These are phyloP conservation scores for Noccaea caerulescens DNA, from an alignment of 345 rosid species.

Conservation along the genomic window DNA sequence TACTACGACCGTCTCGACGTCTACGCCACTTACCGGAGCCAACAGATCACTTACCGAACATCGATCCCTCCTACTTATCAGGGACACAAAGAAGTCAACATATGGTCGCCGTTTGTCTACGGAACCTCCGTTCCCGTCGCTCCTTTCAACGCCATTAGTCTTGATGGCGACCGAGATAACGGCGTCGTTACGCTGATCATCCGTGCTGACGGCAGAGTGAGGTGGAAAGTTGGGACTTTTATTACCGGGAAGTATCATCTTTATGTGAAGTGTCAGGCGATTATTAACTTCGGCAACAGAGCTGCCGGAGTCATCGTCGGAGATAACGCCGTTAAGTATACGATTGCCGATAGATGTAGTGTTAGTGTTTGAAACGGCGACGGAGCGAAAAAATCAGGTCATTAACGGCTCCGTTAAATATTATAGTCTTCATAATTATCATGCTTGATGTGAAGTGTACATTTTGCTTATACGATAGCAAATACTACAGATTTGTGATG, in stretches of 20 bases:
- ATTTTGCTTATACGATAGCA: constrained; percentile 41
- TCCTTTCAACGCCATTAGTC: constrained; percentile 59
- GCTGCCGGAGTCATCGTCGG: constrained; percentile 57
- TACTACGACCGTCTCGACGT: constrained; percentile 82
- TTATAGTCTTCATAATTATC: constrained; percentile 8
- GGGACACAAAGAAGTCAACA: constrained; percentile 60
- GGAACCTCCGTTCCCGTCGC: constrained; percentile 77
- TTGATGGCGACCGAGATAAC: constrained; percentile 55
- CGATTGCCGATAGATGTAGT: constrained; percentile 56
- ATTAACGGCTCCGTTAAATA: constrained; percentile 12
- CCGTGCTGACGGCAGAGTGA: constrained; percentile 77
- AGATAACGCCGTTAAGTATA: constrained; percentile 73
- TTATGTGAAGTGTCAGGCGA: constrained; percentile 62
- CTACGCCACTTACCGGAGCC: constrained; percentile 72
- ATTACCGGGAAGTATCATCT: constrained; percentile 66
- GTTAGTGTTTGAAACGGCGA: constrained; percentile 61
- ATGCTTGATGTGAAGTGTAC: constrained; percentile 35
- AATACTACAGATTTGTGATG: constrained; percentile 38
- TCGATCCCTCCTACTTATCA: constrained; percentile 56
- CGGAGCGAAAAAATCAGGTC: constrained; percentile 12
- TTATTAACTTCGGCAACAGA: constrained; percentile 54
- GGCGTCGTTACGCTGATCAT: constrained; percentile 54
- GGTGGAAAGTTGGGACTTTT: constrained; percentile 79
- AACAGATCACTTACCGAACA: constrained; percentile 76
- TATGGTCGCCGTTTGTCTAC: constrained; percentile 81